phyloP scores from a whole-genome alignment of 2,329 filamentous ascomycete genomes.

The Verticillium nonalfalfae region DNA sequence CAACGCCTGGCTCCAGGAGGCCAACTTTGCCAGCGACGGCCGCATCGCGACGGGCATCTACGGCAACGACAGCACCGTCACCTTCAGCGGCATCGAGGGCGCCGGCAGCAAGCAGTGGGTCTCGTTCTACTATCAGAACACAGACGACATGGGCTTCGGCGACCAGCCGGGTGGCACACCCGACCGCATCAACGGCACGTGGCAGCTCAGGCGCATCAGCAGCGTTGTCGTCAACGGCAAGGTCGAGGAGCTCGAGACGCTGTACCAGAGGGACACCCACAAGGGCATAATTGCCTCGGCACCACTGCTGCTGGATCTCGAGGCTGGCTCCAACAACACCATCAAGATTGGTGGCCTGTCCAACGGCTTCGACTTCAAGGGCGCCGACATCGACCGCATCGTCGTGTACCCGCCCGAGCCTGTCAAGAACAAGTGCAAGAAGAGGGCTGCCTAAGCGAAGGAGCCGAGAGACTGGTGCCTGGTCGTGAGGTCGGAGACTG shows the following conservation, averaged over 20 bases:
- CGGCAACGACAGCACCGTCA: slow-evolving; percentile 45
- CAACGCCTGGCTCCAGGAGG: slow-evolving; percentile 42
- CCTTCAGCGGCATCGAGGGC: slow-evolving; percentile 35
- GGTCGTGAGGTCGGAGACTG: no score
- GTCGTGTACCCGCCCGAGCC: slow-evolving; percentile 52
- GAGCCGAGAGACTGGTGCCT: background rate
- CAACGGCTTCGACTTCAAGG: slow-evolving; percentile 50
- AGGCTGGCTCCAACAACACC: slow-evolving; percentile 41
- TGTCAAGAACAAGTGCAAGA: background rate
- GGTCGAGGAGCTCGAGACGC: slow-evolving; percentile 31
- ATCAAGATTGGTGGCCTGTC: slow-evolving; percentile 51
- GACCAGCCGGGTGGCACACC: slow-evolving; percentile 47
- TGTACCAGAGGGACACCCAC: slow-evolving; percentile 44
- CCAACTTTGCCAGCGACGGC: slow-evolving; percentile 37
- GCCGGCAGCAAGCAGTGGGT: slow-evolving; percentile 44
- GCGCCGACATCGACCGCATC: slow-evolving; percentile 52
- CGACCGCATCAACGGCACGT: slow-evolving; percentile 52
- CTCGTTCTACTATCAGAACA: slow-evolving; percentile 52
- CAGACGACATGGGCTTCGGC: slow-evolving; percentile 54
- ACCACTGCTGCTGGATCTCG: slow-evolving; percentile 44
- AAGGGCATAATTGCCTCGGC: slow-evolving; percentile 55
- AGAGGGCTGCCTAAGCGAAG: background rate
- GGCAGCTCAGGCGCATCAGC: slow-evolving; percentile 52
- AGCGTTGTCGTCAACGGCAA: slow-evolving; percentile 52
- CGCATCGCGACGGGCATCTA: slow-evolving; percentile 43